Evolutionary conservation across 31 red algal genomes (phyloP).

Genomic region (Asparagopsis taxiformis): DNA sequence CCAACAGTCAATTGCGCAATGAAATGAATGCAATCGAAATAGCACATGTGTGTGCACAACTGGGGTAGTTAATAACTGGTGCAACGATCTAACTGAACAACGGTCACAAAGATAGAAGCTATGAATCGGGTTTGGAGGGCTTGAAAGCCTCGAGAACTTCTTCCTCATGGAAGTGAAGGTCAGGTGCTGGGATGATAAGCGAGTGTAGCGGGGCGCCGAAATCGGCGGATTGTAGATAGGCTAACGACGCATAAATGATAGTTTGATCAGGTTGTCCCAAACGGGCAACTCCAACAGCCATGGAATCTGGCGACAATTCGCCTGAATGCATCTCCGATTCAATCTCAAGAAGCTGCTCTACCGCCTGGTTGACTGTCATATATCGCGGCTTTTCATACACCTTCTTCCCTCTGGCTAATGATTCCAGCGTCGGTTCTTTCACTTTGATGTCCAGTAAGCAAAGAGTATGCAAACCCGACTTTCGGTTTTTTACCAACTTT

Average conservation of each 20-base stretch:
- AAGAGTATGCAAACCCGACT: constrained; percentile 84
- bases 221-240: constrained; percentile 29
- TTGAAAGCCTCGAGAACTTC: constrained; percentile 55
- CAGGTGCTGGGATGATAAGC: constrained; percentile 83
- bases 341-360: constrained; percentile 85
- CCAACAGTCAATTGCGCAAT: no score
- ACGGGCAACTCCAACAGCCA: constrained; percentile 77
- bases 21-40: no score
- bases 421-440: constrained; percentile 90
- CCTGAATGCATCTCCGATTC: constrained; percentile 13
- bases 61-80: no score
- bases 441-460: constrained; percentile 98
- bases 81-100: no score
- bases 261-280: constrained; percentile 77
- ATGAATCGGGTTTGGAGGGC: not conserved
- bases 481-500: constrained; percentile 77
- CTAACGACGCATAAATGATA: constrained; percentile 64
- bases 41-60: no score
- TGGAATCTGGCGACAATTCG: constrained; percentile 19
- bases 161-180: constrained; percentile 74
- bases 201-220: constrained; percentile 94
- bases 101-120: no score
- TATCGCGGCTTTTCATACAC: constrained; percentile 86
- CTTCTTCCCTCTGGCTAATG: constrained; percentile 80
- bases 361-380: constrained; percentile 86